phyloP scores from a whole-genome alignment of 2,329 filamentous ascomycete species.

The Pyricularia grisea region DNA sequence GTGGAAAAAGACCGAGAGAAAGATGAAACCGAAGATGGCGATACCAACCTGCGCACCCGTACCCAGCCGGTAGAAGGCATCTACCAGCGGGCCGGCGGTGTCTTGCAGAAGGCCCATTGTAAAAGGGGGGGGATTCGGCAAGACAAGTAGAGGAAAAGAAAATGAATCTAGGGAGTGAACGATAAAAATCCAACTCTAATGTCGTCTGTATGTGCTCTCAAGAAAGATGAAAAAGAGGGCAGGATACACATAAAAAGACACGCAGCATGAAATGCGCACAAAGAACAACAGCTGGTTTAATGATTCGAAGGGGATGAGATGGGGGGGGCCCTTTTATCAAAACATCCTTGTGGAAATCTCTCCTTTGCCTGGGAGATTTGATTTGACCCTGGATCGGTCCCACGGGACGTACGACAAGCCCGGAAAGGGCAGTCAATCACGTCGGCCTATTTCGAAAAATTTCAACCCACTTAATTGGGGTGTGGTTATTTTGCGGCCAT shows the following conservation, averaged over 20 bases:
- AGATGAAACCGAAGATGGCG: constrained; percentile 32
- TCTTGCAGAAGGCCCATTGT: constrained; percentile 49
- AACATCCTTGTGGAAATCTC: background rate
- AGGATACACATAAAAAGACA: background rate
- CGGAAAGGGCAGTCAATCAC: background rate
- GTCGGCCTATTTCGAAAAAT: background rate
- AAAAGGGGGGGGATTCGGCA: too few relatives aligned
- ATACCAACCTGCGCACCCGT: constrained; percentile 36
- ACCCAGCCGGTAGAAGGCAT: constrained; percentile 38
- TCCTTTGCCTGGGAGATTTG: background rate
- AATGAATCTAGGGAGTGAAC: background rate
- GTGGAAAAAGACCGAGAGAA: constrained; percentile 61
- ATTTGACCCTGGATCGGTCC: background rate
- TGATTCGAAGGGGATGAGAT: background rate
- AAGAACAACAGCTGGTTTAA: background rate
- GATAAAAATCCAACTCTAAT: background rate
- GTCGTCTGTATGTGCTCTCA: background rate
- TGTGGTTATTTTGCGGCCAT: too few relatives aligned
- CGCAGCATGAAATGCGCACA: background rate
- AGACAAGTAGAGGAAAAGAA: too few relatives aligned
- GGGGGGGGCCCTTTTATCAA: background rate
- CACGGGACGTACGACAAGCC: background rate
- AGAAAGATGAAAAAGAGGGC: background rate
- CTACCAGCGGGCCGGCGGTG: constrained; percentile 37
- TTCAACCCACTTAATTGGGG: background rate